Base-by-base conservation (phyloP, 179 eudicot species). In the Spergularia azorica region DNA sequence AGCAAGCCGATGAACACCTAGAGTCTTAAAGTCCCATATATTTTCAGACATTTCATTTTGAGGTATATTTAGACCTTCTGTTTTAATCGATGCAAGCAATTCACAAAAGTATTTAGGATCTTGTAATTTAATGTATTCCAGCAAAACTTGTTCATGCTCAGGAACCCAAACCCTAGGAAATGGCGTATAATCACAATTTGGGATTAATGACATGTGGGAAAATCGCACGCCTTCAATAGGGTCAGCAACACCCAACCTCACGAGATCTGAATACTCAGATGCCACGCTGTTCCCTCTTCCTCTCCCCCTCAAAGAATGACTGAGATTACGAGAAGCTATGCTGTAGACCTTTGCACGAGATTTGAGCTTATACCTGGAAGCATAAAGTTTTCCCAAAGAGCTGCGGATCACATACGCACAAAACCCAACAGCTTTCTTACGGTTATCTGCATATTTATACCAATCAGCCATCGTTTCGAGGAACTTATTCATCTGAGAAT, bases 391-490 rank as follows among this genome's bases (percentile, higher is more conserved):
- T 65, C 97, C 97, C 71, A 95, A 75, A 71, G 98, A 95, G 87
- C 95, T 93, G 5, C 98, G 91, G 20, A 95, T 84, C 68, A 95
- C 92, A 83, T 95, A 95, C 32, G 97, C 97, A 86, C 94, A 91
- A 83, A 95, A 95, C 3, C 95, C 98, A 55, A 93, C 94, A 80
- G 90, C 83, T 73, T 95, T 95, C 78, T 93, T 95, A 55, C 98
- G 86, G 74, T 95, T 95, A 80, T 95, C 98, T 21, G 98, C 98
- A 72, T 88, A 95, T 82, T 85, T 85, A 72, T 89, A 95, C 98
- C 98, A 95, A 82, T 95, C 98, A 41, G 97, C 97, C 95, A 95
- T 93, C 43, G 97, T 91, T 81, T 95, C 98, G n/a, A 95, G 97
- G 55, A 95, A 90, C 84, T 95, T 95, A 79, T 95, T 95, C 98